Conservation (phyloP, 1,139 yeast genomes). For the Yamadazyma pseudoaaseri region DNA sequence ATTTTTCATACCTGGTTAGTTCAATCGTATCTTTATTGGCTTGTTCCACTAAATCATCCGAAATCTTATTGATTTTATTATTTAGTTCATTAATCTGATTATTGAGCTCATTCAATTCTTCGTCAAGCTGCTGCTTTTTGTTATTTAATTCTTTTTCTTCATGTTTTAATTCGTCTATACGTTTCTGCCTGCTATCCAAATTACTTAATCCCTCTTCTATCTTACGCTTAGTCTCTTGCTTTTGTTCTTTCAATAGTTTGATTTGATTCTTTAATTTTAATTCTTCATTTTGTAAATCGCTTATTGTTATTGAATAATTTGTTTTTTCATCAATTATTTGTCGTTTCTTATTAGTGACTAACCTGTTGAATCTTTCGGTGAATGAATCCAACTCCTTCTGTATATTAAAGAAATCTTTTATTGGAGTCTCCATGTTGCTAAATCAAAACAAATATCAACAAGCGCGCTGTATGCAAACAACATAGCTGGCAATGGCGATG, state of each 20-base stretch:
- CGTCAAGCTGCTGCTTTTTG: conserved; percentile 24
- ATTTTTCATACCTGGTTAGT: conserved; percentile 41
- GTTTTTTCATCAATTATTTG: conserved; percentile 29
- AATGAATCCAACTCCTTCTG: conserved; percentile 32
- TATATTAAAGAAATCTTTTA: conserved; percentile 24
- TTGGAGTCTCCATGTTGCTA: conserved; percentile 11
- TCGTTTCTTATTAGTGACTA: conserved; percentile 25
- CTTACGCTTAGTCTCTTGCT: conserved; percentile 20
- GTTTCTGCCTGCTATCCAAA: conserved; percentile 24
- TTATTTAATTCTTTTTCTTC: conserved; percentile 22
- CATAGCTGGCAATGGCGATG: neutral
- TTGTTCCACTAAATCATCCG: conserved; percentile 28
- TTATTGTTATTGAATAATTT: conserved; percentile 25
- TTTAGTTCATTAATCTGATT: conserved; percentile 20
- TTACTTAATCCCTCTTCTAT: conserved; percentile 17
- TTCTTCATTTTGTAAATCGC: conserved; percentile 29
- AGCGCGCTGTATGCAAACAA: neutral
- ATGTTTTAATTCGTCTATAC: conserved; percentile 26
- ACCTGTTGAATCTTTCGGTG: conserved; percentile 23
- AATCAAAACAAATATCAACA: conserved; percentile 3
- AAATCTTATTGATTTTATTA: conserved; percentile 16
- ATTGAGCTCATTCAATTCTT: conserved; percentile 26
- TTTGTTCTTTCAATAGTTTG: conserved; percentile 17
- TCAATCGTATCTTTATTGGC: conserved; percentile 38
- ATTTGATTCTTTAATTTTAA: conserved; percentile 24